Evolutionary conservation across 805 yeast species (phyloP).

Genomic region (Candida silvatica): DNA sequence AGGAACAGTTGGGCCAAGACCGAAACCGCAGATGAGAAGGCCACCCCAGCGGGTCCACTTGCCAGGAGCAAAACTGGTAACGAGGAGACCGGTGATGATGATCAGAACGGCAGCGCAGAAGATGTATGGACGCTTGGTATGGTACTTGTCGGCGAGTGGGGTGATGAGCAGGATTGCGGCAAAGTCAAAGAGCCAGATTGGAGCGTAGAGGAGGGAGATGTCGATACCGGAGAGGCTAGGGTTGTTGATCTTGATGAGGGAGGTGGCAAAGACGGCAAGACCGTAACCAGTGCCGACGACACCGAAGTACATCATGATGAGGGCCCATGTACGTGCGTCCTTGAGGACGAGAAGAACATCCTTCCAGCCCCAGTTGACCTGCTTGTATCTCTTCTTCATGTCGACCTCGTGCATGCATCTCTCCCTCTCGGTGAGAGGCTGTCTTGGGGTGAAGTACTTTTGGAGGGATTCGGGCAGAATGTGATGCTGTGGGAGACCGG

Average conservation of each 20-base stretch:
- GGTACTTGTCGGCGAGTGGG: slow-evolving; percentile 70
- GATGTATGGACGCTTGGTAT: slow-evolving; percentile 47
- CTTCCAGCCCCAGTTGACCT: slow-evolving; percentile 45
- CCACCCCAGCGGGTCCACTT: slow-evolving; percentile 79
- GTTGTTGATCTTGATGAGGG: slow-evolving; percentile 59
- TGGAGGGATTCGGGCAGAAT: slow-evolving; percentile 12
- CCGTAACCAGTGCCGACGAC: slow-evolving; percentile 91
- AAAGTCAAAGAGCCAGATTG: slow-evolving; percentile 83
- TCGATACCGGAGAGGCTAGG: slow-evolving; percentile 56
- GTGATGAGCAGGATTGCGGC: slow-evolving; percentile 68
- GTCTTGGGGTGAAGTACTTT: slow-evolving; percentile 16
- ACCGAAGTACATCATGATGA: slow-evolving; percentile 83
- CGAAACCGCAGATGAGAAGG: slow-evolving; percentile 72
- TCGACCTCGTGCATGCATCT: slow-evolving; percentile 49
- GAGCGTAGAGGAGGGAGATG: slow-evolving; percentile 73
- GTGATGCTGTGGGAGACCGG: not conserved
- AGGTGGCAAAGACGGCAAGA: slow-evolving; percentile 75
- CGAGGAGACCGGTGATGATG: slow-evolving; percentile 67
- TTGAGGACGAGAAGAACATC: slow-evolving; percentile 47
- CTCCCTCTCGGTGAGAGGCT: slow-evolving; percentile 49
- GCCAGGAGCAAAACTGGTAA: slow-evolving; percentile 66
- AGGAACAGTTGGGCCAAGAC: slow-evolving; percentile 88
- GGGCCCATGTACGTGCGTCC: slow-evolving; percentile 71
- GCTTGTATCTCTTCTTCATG: slow-evolving; percentile 42
- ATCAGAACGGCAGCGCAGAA: slow-evolving; percentile 56